A percentile compares a stretch with the other conserved stretches of the same genome.
phyloP scores from a whole-genome alignment of 1,284 basidiomycete species.

The Rhodotorula sp. region DNA sequence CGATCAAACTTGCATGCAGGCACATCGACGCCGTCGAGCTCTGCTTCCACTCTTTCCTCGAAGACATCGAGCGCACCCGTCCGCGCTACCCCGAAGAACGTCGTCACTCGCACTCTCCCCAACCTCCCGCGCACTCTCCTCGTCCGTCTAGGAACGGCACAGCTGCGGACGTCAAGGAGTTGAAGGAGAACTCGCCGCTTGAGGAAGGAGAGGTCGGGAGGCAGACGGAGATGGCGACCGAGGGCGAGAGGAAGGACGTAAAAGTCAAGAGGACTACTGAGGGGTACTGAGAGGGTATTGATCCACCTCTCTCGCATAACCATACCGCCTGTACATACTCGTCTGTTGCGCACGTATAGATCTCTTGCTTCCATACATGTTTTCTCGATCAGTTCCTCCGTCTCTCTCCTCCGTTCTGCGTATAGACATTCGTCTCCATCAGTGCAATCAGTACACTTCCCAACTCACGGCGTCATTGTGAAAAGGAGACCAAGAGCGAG shows the following conservation, averaged over 20 bases:
- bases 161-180: constrained; percentile 2
- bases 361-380: too few species aligned
- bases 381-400: neutral
- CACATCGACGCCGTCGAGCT: constrained; percentile 63
- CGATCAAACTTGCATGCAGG: constrained; percentile 44
- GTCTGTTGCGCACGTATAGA: too few species aligned
- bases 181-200: neutral
- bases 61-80: constrained; percentile 49
- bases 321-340: too few species aligned
- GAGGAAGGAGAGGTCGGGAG: neutral
- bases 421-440: neutral
- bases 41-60: constrained; percentile 50
- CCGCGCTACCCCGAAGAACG: constrained; percentile 45
- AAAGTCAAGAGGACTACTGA: constrained; percentile 7
- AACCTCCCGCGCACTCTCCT: constrained; percentile 1
- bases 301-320: too few species aligned
- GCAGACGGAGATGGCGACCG: neutral
- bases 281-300: constrained; percentile 7
- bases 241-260: constrained; percentile 12
- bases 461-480: too few species aligned
- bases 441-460: neutral
- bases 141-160: neutral
- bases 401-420: neutral
- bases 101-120: constrained; percentile 8
- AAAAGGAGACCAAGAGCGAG: neutral